Conservation (phyloP, 257 asterid genomes). For the Capsicum chinense region DNA sequence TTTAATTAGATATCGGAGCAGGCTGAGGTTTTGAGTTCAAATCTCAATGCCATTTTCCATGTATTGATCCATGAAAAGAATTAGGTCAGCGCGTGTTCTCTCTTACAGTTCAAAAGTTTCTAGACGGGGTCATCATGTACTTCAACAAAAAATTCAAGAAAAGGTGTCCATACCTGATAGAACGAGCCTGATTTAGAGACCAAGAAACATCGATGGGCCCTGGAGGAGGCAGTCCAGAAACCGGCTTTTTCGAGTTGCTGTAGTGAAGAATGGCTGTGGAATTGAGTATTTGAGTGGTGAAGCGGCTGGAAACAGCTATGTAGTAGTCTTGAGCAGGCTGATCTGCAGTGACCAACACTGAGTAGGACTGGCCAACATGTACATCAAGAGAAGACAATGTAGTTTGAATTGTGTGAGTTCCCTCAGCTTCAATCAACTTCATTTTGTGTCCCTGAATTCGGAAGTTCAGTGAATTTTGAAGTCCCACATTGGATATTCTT, state of each 20-base stretch:
- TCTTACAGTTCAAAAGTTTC: not conserved
- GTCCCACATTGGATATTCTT: conserved; percentile 73
- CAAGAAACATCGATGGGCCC: conserved; percentile 45
- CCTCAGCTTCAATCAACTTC: conserved; percentile 77
- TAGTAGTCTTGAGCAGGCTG: conserved; percentile 58
- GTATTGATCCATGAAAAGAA: not conserved
- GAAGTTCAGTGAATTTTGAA: conserved; percentile 54
- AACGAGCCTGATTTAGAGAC: conserved; percentile 72
- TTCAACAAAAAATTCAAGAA: not conserved
- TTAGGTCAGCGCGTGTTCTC: not conserved
- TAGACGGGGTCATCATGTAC: not conserved
- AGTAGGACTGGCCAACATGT: conserved; percentile 76
- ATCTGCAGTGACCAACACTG: conserved; percentile 67
- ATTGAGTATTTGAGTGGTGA: conserved; percentile 46
- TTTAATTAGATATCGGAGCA: too few species aligned
- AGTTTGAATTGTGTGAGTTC: conserved; percentile 69
- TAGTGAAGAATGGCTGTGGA: conserved; percentile 65
- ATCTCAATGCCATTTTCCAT: too few species aligned
- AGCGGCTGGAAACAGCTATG: conserved; percentile 59
- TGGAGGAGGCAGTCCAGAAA: conserved; percentile 50
- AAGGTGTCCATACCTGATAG: conserved; percentile 50
- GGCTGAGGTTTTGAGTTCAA: too few species aligned
- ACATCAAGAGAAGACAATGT: conserved; percentile 56
- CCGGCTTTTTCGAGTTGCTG: conserved; percentile 41
- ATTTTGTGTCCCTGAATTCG: conserved; percentile 65